Percentiles rank a stretch among this genome's conserved stretches.
These are phyloP conservation scores for Leersia perrieri DNA, from an alignment of 176 grass and related monocot genomes.

Conservation along the genomic window DNA sequence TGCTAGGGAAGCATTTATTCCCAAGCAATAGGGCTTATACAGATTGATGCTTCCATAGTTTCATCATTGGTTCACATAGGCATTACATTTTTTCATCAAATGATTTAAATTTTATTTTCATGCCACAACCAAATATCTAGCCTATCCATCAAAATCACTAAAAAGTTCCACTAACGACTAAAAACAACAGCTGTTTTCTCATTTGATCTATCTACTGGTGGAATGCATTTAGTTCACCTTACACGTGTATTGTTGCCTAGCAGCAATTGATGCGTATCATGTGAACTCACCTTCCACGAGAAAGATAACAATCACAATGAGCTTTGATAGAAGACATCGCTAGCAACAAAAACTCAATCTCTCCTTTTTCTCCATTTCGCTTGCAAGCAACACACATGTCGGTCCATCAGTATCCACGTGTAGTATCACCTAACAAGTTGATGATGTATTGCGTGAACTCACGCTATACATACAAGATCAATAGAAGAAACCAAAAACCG, in stretches of 20 bases:
- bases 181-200: background rate
- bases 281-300: background rate
- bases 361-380: background rate
- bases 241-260: background rate
- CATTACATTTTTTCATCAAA: too few relatives aligned
- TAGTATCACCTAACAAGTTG: background rate
- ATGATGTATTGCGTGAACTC: background rate
- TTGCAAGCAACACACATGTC: background rate
- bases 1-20: too few relatives aligned
- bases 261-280: background rate
- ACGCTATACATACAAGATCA: background rate
- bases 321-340: background rate
- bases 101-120: too few relatives aligned
- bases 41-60: too few relatives aligned
- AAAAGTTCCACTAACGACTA: too few relatives aligned
- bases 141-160: too few relatives aligned
- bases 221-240: background rate
- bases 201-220: background rate
- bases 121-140: too few relatives aligned
- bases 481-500: background rate
- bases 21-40: too few relatives aligned
- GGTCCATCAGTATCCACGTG: background rate
- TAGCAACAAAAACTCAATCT: background rate
- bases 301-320: background rate
- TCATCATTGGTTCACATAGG: too few relatives aligned